A percentile compares a stretch with the other conserved stretches of the same genome.
These are phyloP conservation scores for Apophysomyces sp. DNA, from an alignment of 371 early-diverging fungal species.

Conservation along the genomic window DNA sequence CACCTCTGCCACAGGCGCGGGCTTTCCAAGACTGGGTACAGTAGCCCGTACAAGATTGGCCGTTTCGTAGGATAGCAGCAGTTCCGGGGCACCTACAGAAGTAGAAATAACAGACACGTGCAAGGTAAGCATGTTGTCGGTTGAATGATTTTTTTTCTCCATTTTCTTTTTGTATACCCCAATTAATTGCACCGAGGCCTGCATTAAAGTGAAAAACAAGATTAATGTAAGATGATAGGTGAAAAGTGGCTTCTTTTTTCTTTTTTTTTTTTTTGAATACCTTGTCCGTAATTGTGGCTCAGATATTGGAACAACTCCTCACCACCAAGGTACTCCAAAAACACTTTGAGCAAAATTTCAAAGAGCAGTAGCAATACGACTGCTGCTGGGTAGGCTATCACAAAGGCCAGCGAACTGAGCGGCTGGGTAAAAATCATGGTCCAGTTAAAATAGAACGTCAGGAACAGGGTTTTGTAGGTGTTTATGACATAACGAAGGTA, in stretches of 20 bases:
- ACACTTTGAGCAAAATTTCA: slow-evolving; percentile 18
- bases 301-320: slow-evolving; percentile 4
- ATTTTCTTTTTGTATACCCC: slow-evolving; percentile 16
- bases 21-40: slow-evolving; percentile 15
- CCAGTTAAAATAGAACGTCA: slow-evolving; percentile 30
- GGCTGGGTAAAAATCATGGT: slow-evolving; percentile 19
- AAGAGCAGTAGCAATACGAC: slow-evolving; percentile 16
- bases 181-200: slow-evolving; percentile 26
- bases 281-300: slow-evolving; percentile 18
- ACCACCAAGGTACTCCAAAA: slow-evolving; percentile 23
- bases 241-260: not conserved
- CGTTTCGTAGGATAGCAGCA: slow-evolving; percentile 13
- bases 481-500: slow-evolving; percentile 23
- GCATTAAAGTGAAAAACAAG: not conserved
- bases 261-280: not conserved
- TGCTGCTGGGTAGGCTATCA: slow-evolving; percentile 15
- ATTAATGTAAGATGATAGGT: not conserved
- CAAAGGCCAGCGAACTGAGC: slow-evolving; percentile 17
- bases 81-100: slow-evolving; percentile 11
- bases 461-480: slow-evolving; percentile 26
- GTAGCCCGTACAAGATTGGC: slow-evolving; percentile 8
- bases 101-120: not conserved
- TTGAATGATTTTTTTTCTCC: not conserved
- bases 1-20: not conserved
- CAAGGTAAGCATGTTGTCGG: not conserved